Evolutionary conservation across 2,329 filamentous ascomycete species (phyloP), one percentile per base, ranked within the genome.

Genomic region (Exutisphaerella laricina): DNA sequence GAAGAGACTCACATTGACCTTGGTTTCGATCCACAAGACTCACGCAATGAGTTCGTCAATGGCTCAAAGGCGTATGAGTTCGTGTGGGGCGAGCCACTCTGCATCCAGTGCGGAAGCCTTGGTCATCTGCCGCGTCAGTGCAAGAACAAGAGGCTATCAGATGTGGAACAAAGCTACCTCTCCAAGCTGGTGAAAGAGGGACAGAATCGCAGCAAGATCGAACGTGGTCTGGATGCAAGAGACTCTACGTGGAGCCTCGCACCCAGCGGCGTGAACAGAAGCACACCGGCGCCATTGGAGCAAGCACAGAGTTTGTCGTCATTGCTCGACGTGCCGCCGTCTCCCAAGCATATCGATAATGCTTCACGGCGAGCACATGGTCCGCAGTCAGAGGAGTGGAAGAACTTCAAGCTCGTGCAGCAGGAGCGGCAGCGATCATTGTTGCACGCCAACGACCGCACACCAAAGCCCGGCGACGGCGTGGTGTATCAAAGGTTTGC

Each of bases 1-100:
- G 7, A 23, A 35, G 16, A 21, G 14, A 20, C 33, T n/a, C 33
- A 35, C 9, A n/a, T 20, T 12, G 8, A 35, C 9, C 14, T 21
- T 13, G 25, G 26, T 43, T 53, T 53, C 23, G 42, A 51, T 34
- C 43, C 48, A 4, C 14, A 29, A 1, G 18, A 8, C 1, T 54
- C 51, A 6, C n/a, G 23, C 2, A 54, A 52, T 23, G 33, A 41
- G 2, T 54, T 52, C 37, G 31, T 54, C 30, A 54, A 54, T 12
- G 51, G 51, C 20, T 13, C 37, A 10, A 32, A 16, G 17, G 23
- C 26, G 16, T 54, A 54, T 34, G 39, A 40, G 21, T 54, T 54
- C 41, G 45, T 45, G 7, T 50, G 45, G 43, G 51, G 51, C 9
- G 43, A 51, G 13, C 51, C 51, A 21, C 47, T 54, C 7, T 54